These are phyloP conservation scores for Thelonectria discophora DNA, from an alignment of 2,329 filamentous ascomycete species.

Conservation along the genomic window DNA sequence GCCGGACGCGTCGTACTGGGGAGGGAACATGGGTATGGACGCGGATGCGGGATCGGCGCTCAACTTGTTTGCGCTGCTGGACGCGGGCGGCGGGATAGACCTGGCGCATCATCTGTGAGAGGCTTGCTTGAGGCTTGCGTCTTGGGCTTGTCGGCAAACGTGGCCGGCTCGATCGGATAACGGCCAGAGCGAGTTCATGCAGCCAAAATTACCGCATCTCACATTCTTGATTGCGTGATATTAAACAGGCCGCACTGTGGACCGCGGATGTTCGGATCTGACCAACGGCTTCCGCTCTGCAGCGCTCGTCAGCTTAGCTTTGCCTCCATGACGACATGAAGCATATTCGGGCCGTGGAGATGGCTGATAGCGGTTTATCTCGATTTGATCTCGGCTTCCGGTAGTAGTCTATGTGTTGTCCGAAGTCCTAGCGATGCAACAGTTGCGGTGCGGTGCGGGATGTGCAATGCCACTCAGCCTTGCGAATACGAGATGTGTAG, in stretches of 20 bases:
- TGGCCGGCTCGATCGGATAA: neutral
- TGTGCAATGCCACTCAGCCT: no score
- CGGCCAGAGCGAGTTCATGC: neutral
- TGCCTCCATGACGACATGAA: neutral
- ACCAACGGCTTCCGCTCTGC: neutral
- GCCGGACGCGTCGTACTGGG: conserved; percentile 53
- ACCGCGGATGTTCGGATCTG: conserved; percentile 17
- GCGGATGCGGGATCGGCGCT: conserved; percentile 55
- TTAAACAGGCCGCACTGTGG: conserved; percentile 4
- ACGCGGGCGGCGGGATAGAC: conserved; percentile 62
- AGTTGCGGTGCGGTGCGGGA: no score
- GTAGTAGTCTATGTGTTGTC: no score
- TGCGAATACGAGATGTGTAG: no score
- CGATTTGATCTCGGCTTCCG: neutral
- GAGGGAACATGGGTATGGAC: conserved; percentile 49
- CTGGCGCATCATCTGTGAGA: conserved; percentile 52
- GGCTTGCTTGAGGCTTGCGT: neutral
- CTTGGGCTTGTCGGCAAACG: neutral
- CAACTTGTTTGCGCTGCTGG: conserved; percentile 61
- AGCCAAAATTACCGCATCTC: neutral
- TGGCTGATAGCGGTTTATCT: neutral
- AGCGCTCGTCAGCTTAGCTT: neutral
- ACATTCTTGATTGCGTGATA: conserved; percentile 2
- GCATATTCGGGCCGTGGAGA: neutral
- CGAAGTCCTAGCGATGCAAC: neutral